These are phyloP conservation scores for Erysimum cheiri DNA, from an alignment of 441 rosid genomes.

Conservation along the genomic window DNA sequence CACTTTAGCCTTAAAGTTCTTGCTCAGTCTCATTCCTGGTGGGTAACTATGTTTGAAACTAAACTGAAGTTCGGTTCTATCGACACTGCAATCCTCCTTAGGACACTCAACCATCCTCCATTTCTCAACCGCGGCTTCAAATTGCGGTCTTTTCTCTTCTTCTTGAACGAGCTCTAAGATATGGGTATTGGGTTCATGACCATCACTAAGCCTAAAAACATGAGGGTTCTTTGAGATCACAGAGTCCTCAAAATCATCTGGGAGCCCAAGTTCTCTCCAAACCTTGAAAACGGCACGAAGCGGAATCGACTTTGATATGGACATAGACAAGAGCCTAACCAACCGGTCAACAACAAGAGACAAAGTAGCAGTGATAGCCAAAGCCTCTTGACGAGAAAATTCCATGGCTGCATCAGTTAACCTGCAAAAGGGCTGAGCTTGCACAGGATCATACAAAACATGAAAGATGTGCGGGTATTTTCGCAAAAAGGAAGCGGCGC, in stretches of 20 bases:
- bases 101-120: constrained; percentile 84
- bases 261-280: constrained; percentile 95
- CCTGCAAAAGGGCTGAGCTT: constrained; percentile 65
- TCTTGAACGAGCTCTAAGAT: constrained; percentile 60
- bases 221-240: constrained; percentile 62
- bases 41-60: constrained; percentile 73
- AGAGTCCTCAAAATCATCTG: constrained; percentile 91
- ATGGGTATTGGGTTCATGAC: constrained; percentile 72
- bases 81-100: constrained; percentile 51
- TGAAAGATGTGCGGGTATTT: constrained; percentile 79
- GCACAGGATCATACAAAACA: constrained; percentile 61
- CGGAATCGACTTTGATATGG: constrained; percentile 68
- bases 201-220: constrained; percentile 59
- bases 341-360: constrained; percentile 62
- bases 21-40: constrained; percentile 78
- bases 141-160: constrained; percentile 36
- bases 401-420: constrained; percentile 60
- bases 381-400: constrained; percentile 64
- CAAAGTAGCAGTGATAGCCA: constrained; percentile 53
- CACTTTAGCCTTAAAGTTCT: constrained; percentile 72
- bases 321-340: constrained; percentile 70
- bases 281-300: constrained; percentile 86
- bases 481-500: constrained; percentile 73
- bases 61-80: constrained; percentile 56
- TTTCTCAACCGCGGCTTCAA: constrained; percentile 66